Base-by-base conservation (phyloP, 2,329 filamentous ascomycete genomes). In the Colletotrichum sp. region DNA sequence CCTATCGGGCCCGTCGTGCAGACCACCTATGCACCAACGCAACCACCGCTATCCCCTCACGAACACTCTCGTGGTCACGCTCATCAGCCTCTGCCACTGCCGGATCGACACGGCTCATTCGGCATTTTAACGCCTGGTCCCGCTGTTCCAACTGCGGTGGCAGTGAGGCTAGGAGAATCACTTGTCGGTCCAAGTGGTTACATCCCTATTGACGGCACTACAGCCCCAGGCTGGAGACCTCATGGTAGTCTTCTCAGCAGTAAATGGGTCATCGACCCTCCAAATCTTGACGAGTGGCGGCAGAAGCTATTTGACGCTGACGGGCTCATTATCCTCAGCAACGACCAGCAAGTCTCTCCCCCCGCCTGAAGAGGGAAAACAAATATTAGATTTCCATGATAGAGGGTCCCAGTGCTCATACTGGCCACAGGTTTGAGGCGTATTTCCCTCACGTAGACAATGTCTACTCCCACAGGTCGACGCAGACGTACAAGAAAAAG, bases 381-480 rank as follows among this genome's bases (percentile, higher is more conserved):
- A 16, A 9, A 21, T 8, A 52, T 13, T 13, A 52, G 44, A 21
- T 52, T 24, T 52, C 44, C n/a, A 28, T 21, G 36, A 30, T n/a
- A 24, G 28, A 67, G 32, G 62, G 76, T 67, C 39, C 65, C 80
- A 32, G 32, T 34, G n/a, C 71, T 78, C 60, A 72, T 69, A 21
- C 32, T n/a, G 7, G 55, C 36, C 72, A 36, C 79, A 95, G 93
- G 81, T 96, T 94, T 82, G 91, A 95, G 81, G 95, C 91, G 8
- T 96, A 96, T 84, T 96, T 96, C 80, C 94, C 94, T 0, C 94
- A 96, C 83, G 90, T 96, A 79, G 95, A 96, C 86, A 96, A 96
- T 82, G 91, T 96, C 79, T 96, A 96, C 85, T 96, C 94, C 30
- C 95, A 96, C 85, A 93, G 94, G 77, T 96, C 94, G 3, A 96